Evolutionary conservation across 352 stramenopile genomes (phyloP).

Genomic region (Pythium sukuiense): DNA sequence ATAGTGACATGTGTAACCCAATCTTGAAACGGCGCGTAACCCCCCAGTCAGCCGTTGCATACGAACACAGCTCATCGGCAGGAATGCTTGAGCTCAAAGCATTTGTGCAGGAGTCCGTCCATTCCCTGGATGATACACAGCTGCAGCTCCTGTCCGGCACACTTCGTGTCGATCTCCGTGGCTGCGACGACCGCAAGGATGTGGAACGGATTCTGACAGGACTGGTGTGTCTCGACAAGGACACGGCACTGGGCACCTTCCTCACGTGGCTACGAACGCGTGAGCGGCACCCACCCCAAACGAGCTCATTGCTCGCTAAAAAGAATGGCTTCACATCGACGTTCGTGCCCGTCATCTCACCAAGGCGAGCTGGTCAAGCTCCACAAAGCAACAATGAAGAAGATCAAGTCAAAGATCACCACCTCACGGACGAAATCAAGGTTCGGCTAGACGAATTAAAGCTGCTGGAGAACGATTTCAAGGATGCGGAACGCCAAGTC

Average conservation of each 20-base stretch:
- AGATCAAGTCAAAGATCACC: conserved; percentile 47
- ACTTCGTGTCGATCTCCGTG: conserved; percentile 59
- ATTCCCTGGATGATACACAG: conserved; percentile 42
- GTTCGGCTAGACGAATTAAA: conserved; percentile 40
- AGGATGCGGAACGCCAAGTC: conserved; percentile 51
- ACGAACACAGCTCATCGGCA: not conserved
- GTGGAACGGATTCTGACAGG: conserved; percentile 62
- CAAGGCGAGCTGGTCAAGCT: conserved; percentile 18
- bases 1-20: not conserved
- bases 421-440: conserved; percentile 58
- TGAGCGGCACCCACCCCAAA: conserved; percentile 19
- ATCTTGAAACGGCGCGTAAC: conserved; percentile 9
- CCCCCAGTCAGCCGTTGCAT: not conserved
- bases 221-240: conserved; percentile 68
- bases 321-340: conserved; percentile 58
- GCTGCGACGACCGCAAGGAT: conserved; percentile 57
- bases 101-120: conserved; percentile 66
- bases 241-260: conserved; percentile 72
- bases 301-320: conserved; percentile 25
- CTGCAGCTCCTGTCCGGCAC: conserved; percentile 56
- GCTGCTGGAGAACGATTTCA: conserved; percentile 57
- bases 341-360: conserved; percentile 56
- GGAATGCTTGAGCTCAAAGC: conserved; percentile 60
- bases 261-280: conserved; percentile 56
- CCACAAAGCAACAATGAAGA: conserved; percentile 18